phyloP scores from a whole-genome alignment of 805 yeast genomes.

The Hanseniaspora meyeri region DNA sequence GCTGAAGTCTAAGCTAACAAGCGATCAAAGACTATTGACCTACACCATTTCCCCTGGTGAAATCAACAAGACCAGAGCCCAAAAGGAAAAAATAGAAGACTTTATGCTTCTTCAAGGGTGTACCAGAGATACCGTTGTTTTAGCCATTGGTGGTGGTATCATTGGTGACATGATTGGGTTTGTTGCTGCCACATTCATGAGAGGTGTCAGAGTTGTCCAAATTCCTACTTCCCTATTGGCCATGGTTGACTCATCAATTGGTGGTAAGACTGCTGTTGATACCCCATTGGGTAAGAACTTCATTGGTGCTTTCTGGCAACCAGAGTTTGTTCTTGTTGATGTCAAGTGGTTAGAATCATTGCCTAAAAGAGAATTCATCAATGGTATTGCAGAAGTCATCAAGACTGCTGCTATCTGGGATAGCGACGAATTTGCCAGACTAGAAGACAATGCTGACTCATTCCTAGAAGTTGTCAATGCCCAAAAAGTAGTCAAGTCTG shows the following conservation, averaged over 20 bases:
- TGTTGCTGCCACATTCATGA: conserved; percentile 98
- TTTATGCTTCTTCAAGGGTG: conserved; percentile 71
- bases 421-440: conserved; percentile 70
- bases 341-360: conserved; percentile 74
- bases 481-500: conserved; percentile 16
- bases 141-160: conserved; percentile 97
- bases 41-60: conserved; percentile 88
- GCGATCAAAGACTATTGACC: conserved; percentile 51
- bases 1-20: conserved; percentile 34
- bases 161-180: conserved; percentile 98
- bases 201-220: conserved; percentile 90
- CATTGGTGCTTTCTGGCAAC: conserved; percentile 97
- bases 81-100: conserved; percentile 90
- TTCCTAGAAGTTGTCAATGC: conserved; percentile 57
- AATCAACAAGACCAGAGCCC: conserved; percentile 70
- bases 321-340: conserved; percentile 76
- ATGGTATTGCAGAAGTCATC: conserved; percentile 96
- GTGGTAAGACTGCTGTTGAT: conserved; percentile 97
- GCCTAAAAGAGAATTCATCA: conserved; percentile 87
- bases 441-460: conserved; percentile 59
- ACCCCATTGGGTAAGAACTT: conserved; percentile 93
- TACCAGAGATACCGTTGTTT: conserved; percentile 86
- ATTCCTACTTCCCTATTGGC: conserved; percentile 87
- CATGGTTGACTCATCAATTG: conserved; percentile 97
- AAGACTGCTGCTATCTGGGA: conserved; percentile 98